Percentiles rank a stretch among this genome's conserved stretches.
phyloP scores from a whole-genome alignment of 257 asterid species.

The Striga asiatica region DNA sequence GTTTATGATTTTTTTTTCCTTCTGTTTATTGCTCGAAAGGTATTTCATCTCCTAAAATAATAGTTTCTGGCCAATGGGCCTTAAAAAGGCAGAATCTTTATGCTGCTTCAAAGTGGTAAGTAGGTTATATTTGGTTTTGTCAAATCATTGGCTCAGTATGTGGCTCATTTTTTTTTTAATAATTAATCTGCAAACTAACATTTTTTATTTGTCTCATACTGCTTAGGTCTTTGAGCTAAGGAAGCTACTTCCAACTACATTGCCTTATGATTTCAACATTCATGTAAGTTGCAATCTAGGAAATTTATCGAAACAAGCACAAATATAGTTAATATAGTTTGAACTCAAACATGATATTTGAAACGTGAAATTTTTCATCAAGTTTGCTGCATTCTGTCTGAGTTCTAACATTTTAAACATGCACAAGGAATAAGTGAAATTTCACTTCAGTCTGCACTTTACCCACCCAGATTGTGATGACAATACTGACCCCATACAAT shows the following conservation, averaged over 20 bases:
- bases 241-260: conserved; percentile 83
- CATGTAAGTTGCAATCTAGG: conserved; percentile 47
- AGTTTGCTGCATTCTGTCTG: no score
- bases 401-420: no score
- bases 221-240: conserved; percentile 77
- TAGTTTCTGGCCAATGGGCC: background rate
- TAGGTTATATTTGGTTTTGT: background rate
- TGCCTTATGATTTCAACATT: conserved; percentile 76
- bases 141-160: background rate
- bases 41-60: background rate
- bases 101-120: background rate
- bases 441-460: no score
- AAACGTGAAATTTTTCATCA: background rate
- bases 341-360: background rate
- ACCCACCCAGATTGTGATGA: background rate
- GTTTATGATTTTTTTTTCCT: background rate
- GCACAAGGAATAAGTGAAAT: no score
- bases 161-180: background rate
- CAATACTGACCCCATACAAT: background rate
- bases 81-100: background rate
- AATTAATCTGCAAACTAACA: background rate
- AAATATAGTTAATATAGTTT: no score
- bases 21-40: background rate
- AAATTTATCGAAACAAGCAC: no score
- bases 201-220: conserved; percentile 1